Evolutionary conservation across 768 basidiomycete genomes (phyloP), one percentile per base, ranked within the genome.

Genomic region (Cystofilobasidium macerans): DNA sequence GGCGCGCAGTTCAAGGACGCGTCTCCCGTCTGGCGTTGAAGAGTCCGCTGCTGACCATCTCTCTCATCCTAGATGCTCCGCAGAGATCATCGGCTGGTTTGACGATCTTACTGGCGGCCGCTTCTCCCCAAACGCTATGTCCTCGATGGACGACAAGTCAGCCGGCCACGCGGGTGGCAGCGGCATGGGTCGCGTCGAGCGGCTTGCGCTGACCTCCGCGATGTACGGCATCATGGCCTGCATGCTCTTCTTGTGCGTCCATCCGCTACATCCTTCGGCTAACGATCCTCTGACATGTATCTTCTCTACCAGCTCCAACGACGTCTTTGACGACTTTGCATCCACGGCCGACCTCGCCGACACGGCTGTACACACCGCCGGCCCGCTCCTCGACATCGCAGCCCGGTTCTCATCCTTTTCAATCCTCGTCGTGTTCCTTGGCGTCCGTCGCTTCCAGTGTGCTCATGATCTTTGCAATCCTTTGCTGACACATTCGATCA

Each of bases 361-460:
- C 51, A 26, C 51, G 3, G 13, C 4, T 14, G 22, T 30, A 30
- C 28, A 54, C 51, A 14, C 28, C 26, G 30, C 28, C 18, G 18
- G 2, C 8, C 13, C 12, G 2, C 28, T 54, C 28, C 30, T 40
- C 28, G 43, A 30, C 18, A 30, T 40, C 24, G 28, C 38, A 5
- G 38, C 58, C 16, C 38, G 28, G 14, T 60, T 60, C 24, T 26
- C 43, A 12, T 42, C 28, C 58, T 42, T 45, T 40, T 40, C 43
- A 40, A 60, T 60, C 28, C 38, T 40, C n/a, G 58, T 45, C 1
- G 20, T 60, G 14, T 45, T 60, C 58, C 43, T 60, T 20, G 35
- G 16, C 13, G 45, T 47, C 22, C 45, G 45, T 47, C 38, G 38
- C 33, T 58, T 9, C 9, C 33, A 5, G 6, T 38, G 33, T 35